phyloP scores from a whole-genome alignment of 148 eudicot genomes.

The Pharnaceum exiguum region DNA sequence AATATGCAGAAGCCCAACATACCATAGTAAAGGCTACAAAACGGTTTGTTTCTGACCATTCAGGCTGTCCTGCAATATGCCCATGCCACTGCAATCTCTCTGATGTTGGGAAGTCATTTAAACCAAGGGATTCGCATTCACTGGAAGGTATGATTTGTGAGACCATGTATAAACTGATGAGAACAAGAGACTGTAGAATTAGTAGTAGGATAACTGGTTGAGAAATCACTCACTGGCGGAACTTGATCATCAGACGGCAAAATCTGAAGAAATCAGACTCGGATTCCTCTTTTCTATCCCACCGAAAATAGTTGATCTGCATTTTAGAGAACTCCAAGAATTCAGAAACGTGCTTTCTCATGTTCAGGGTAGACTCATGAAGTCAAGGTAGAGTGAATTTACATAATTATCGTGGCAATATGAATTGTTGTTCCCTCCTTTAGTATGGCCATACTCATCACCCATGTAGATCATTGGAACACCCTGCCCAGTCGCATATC shows the following conservation, averaged over 20 bases:
- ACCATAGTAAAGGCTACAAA: constrained; percentile 93
- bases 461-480: constrained; percentile 99
- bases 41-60: constrained; percentile 90
- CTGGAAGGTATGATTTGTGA: constrained; percentile 26
- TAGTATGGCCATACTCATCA: constrained; percentile 97
- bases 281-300: constrained; percentile 89
- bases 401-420: constrained; percentile 98
- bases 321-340: constrained; percentile 18
- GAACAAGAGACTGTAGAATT: not conserved
- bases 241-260: constrained; percentile 67
- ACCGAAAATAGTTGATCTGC: constrained; percentile 89
- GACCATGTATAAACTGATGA: not conserved
- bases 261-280: constrained; percentile 81
- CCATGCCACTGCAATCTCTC: constrained; percentile 99
- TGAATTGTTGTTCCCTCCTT: constrained; percentile 98
- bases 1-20: constrained; percentile 10
- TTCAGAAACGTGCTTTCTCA: not conserved
- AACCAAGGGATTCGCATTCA: constrained; percentile 88
- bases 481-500: constrained; percentile 48
- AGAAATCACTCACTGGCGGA: constrained; percentile 59
- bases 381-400: constrained; percentile 9
- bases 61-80: constrained; percentile 60
- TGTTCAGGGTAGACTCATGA: not conserved
- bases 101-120: constrained; percentile 83
- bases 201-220: not conserved